phyloP scores from a whole-genome alignment of 2,329 filamentous ascomycete genomes.

The Alternaria triticimaculans region DNA sequence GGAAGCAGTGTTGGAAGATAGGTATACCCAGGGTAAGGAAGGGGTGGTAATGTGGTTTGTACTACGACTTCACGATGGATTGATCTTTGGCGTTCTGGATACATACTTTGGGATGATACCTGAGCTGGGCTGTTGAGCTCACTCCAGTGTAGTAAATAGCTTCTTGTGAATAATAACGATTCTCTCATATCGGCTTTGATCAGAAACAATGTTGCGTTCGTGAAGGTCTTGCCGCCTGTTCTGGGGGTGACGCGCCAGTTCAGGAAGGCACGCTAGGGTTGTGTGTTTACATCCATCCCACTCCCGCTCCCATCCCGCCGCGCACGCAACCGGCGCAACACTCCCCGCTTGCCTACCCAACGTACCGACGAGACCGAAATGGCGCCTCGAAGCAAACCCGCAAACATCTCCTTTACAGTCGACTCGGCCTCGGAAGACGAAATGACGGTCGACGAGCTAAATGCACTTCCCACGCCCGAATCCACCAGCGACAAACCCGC shows the following conservation, averaged over 20 bases:
- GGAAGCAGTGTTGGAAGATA: slow-evolving; percentile 37
- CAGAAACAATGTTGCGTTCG: background rate
- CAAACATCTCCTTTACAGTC: slow-evolving; percentile 48
- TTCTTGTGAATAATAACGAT: slow-evolving; percentile 9
- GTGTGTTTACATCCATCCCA: slow-evolving; percentile 12
- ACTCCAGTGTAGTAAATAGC: slow-evolving; percentile 1
- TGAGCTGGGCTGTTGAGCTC: slow-evolving; percentile 1
- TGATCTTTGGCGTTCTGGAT: slow-evolving; percentile 6
- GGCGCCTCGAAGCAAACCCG: slow-evolving; percentile 41
- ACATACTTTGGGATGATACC: slow-evolving; percentile 15
- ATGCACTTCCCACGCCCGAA: slow-evolving; percentile 48
- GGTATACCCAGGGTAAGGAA: background rate
- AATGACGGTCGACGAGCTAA: slow-evolving; percentile 44
- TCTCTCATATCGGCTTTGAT: background rate
- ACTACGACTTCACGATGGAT: slow-evolving; percentile 9
- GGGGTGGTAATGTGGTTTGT: background rate
- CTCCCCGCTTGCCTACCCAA: background rate
- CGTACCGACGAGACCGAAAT: slow-evolving; percentile 21
- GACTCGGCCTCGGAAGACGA: slow-evolving; percentile 53
- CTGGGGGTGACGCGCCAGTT: background rate
- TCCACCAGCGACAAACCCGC: slow-evolving; percentile 50
- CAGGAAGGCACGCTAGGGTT: slow-evolving; percentile 7
- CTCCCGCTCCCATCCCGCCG: slow-evolving; percentile 11
- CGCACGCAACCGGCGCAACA: slow-evolving; percentile 6
- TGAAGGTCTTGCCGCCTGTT: background rate